Evolutionary conservation across 305 asterid species (phyloP).

Genomic region (Fraxinus dipetala): DNA sequence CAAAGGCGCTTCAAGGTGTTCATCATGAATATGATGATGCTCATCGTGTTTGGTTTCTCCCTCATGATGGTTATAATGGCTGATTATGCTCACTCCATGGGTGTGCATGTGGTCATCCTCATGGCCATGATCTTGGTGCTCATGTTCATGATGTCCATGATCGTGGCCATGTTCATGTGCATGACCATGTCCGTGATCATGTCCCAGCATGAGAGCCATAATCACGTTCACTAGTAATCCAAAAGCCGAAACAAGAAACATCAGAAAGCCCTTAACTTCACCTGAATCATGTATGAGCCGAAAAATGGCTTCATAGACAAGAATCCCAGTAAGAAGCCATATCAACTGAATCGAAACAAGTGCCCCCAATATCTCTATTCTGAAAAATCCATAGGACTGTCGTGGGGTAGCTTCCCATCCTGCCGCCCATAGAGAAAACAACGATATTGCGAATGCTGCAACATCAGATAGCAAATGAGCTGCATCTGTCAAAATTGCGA

Average conservation of each 20-base stretch:
- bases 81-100: conserved; percentile 57
- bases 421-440: conserved; percentile 84
- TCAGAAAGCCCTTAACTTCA: conserved; percentile 74
- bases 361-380: conserved; percentile 83
- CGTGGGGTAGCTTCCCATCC: conserved; percentile 95
- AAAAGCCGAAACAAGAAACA: conserved; percentile 74
- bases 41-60: conserved; percentile 32
- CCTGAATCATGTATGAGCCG: conserved; percentile 54
- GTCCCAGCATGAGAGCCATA: conserved; percentile 79
- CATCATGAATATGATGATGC: conserved; percentile 40
- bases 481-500: conserved; percentile 74
- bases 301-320: conserved; percentile 78
- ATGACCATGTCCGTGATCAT: conserved; percentile 44
- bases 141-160: conserved; percentile 41
- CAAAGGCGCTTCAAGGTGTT: conserved; percentile 39
- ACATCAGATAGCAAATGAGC: conserved; percentile 84
- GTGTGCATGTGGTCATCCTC: conserved; percentile 45
- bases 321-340: conserved; percentile 92
- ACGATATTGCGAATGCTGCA: conserved; percentile 81
- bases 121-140: conserved; percentile 47
- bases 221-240: conserved; percentile 68
- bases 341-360: conserved; percentile 80
- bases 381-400: conserved; percentile 77
- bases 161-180: conserved; percentile 41
- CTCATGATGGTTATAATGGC: conserved; percentile 42